These are phyloP conservation scores for Phytophthora sp. DNA, from an alignment of 352 stramenopile species.

Conservation along the genomic window DNA sequence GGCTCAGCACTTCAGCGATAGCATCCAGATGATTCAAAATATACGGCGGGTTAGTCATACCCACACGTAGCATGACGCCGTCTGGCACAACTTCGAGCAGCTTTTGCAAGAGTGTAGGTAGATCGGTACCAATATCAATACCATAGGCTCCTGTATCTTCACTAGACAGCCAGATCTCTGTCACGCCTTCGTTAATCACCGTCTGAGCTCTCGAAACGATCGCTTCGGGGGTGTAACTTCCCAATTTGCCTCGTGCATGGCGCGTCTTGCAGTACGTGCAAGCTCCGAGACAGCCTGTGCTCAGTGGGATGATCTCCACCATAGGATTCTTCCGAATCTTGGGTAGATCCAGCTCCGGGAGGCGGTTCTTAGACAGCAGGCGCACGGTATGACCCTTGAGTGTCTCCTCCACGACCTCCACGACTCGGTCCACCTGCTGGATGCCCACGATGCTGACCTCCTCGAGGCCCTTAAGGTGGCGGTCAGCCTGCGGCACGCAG, in stretches of 20 bases:
- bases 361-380: constrained; percentile 80
- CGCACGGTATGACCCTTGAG: constrained; percentile 90
- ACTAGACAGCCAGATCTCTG: constrained; percentile 92
- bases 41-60: constrained; percentile 95
- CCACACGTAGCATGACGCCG: constrained; percentile 90
- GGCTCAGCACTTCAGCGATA: constrained; percentile 82
- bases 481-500: constrained; percentile 91
- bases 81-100: constrained; percentile 73
- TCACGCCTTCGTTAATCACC: constrained; percentile 85
- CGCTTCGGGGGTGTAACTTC: constrained; percentile 83
- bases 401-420: constrained; percentile 93
- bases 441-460: constrained; percentile 90
- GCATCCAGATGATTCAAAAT: constrained; percentile 89
- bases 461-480: constrained; percentile 82
- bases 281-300: constrained; percentile 90
- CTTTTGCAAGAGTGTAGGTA: constrained; percentile 69
- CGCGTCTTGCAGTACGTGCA: constrained; percentile 96
- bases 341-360: constrained; percentile 89
- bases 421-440: constrained; percentile 91
- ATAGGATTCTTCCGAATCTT: constrained; percentile 94
- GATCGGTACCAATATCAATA: constrained; percentile 85
- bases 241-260: constrained; percentile 90
- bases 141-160: constrained; percentile 94
- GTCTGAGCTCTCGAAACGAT: constrained; percentile 74
- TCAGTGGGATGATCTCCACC: constrained; percentile 93